These are phyloP conservation scores for Ustilago tritici DNA, from an alignment of 1,284 basidiomycete genomes.

Conservation along the genomic window DNA sequence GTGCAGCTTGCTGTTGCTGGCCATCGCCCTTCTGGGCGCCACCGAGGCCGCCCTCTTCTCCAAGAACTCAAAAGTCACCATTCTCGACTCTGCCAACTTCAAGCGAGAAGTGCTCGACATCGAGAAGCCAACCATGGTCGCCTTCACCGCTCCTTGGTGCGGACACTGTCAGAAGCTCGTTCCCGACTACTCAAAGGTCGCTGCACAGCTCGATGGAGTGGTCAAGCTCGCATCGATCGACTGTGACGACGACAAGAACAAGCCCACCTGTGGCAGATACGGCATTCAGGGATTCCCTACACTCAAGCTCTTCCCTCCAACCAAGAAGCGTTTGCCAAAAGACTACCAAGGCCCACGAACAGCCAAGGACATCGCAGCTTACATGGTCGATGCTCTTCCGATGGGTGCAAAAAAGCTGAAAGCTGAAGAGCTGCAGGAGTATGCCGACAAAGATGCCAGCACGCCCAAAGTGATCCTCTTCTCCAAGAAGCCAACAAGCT, in stretches of 20 bases:
- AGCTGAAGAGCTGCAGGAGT: conserved; percentile 71
- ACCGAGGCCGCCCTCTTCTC: conserved; percentile 60
- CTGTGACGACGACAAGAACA: conserved; percentile 87
- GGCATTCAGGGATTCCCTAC: conserved; percentile 94
- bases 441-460: conserved; percentile 28
- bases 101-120: conserved; percentile 63
- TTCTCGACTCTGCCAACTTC: conserved; percentile 55
- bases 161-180: conserved; percentile 85
- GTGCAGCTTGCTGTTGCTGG: conserved; percentile 38
- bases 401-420: conserved; percentile 76
- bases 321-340: conserved; percentile 75
- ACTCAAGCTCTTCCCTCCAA: conserved; percentile 75
- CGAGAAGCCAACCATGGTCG: conserved; percentile 70
- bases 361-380: conserved; percentile 81
- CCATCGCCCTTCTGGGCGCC: conserved; percentile 17
- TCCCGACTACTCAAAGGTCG: conserved; percentile 87
- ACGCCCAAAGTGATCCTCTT: conserved; percentile 65
- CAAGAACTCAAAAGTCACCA: conserved; percentile 56
- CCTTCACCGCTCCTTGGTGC: conserved; percentile 71
- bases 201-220: conserved; percentile 81
- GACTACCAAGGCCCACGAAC: conserved; percentile 82
- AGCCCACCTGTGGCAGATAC: conserved; percentile 82
- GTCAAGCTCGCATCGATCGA: conserved; percentile 90
- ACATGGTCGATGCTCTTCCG: conserved; percentile 81
- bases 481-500: conserved; percentile 60